Evolutionary conservation across 257 asterid species (phyloP).

Genomic region (Gentiana dahurica): DNA sequence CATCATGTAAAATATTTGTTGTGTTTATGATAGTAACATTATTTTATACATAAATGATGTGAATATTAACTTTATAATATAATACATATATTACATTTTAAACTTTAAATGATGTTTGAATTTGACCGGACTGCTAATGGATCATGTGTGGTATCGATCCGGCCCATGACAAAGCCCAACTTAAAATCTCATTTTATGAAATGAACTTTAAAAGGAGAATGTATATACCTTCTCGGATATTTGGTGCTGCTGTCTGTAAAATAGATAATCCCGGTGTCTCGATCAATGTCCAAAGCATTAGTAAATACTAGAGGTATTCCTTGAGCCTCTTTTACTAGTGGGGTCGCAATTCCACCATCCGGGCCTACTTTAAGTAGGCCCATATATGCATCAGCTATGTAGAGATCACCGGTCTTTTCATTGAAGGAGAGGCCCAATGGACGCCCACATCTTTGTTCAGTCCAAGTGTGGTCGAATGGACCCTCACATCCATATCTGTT

Average conservation of each 20-base stretch:
- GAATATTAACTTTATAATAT: too few species aligned
- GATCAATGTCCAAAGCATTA: conserved; percentile 58
- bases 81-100: not conserved
- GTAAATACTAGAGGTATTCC: conserved; percentile 44
- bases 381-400: conserved; percentile 58
- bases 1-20: too few species aligned
- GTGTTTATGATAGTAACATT: too few species aligned
- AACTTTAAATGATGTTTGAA: too few species aligned
- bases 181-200: too few species aligned
- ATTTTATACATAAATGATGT: too few species aligned
- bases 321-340: conserved; percentile 24
- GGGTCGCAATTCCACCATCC: conserved; percentile 45
- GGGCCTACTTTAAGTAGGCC: conserved; percentile 65
- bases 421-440: too few species aligned
- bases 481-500: conserved; percentile 47
- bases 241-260: conserved; percentile 64
- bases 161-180: too few species aligned
- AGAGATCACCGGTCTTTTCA: too few species aligned
- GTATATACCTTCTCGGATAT: conserved; percentile 43
- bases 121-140: too few species aligned
- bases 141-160: too few species aligned
- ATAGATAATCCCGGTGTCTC: conserved; percentile 30
- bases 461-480: conserved; percentile 13
- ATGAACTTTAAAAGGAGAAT: not conserved
- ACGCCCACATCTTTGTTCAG: conserved; percentile 44